Percentiles rank a stretch among this genome's conserved stretches.
These are phyloP conservation scores for Trichoderma sp. DNA, from an alignment of 2,329 filamentous ascomycete species.

Conservation along the genomic window DNA sequence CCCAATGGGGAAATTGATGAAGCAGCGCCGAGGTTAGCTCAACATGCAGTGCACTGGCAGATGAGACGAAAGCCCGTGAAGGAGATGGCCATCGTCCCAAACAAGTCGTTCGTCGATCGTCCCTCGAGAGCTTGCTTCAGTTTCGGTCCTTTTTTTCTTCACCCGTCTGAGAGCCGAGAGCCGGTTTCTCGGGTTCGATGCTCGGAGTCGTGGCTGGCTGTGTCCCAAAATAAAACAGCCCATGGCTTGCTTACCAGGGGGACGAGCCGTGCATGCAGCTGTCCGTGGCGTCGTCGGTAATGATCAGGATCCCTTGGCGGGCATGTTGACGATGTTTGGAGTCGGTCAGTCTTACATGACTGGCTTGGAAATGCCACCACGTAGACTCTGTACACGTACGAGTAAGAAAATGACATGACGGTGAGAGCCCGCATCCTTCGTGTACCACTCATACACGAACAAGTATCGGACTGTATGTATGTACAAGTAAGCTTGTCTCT, in stretches of 20 bases:
- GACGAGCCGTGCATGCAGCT: neutral
- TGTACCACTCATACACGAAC: neutral
- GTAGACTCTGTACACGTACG: neutral
- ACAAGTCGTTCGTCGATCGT: conserved; percentile 2
- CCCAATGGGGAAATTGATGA: conserved; percentile 13
- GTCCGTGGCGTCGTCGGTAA: neutral
- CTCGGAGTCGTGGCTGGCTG: neutral
- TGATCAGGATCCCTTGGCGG: neutral
- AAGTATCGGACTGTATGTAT: neutral
- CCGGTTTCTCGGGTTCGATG: neutral
- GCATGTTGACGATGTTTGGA: neutral
- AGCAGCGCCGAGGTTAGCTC: conserved; percentile 9
- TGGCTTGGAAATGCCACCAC: neutral
- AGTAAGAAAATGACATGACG: neutral
- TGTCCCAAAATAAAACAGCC: neutral
- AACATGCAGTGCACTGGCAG: neutral
- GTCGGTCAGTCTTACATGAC: neutral
- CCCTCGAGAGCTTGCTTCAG: neutral
- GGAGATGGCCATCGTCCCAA: neutral
- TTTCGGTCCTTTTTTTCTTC: conserved; percentile 4
- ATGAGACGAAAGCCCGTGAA: neutral
- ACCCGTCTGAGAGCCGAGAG: neutral
- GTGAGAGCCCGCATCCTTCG: neutral
- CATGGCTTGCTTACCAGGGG: neutral
- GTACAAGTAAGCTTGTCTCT: neutral